These are phyloP conservation scores for Cytospora leucostoma DNA, from an alignment of 2,329 filamentous ascomycete genomes.

Conservation along the genomic window DNA sequence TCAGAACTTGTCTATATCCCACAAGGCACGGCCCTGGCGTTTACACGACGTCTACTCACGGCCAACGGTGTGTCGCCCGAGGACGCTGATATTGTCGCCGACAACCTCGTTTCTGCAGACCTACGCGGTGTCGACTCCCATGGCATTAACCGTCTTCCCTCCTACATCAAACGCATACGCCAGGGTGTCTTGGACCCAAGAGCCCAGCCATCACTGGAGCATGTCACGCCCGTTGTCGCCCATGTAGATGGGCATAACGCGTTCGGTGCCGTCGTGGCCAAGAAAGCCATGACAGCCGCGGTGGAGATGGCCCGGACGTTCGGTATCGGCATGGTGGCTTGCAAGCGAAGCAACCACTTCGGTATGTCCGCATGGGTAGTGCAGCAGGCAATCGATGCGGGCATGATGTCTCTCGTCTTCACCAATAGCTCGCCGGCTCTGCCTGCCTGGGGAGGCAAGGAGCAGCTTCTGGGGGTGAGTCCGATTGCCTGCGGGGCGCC, in stretches of 20 bases:
- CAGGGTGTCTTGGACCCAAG: slow-evolving; percentile 66
- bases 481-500: slow-evolving; percentile 78
- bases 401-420: slow-evolving; percentile 70
- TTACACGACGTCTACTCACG: slow-evolving; percentile 56
- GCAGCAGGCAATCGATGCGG: slow-evolving; percentile 71
- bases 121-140: slow-evolving; percentile 80
- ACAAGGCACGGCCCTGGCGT: slow-evolving; percentile 34
- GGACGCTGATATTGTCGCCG: slow-evolving; percentile 65
- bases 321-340: slow-evolving; percentile 74
- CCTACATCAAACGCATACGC: slow-evolving; percentile 73
- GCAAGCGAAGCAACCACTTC: slow-evolving; percentile 80
- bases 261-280: slow-evolving; percentile 74
- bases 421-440: slow-evolving; percentile 73
- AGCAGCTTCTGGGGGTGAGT: slow-evolving; percentile 71
- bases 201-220: slow-evolving; percentile 58
- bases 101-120: slow-evolving; percentile 71
- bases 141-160: slow-evolving; percentile 75
- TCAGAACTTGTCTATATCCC: slow-evolving; percentile 20
- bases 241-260: slow-evolving; percentile 66
- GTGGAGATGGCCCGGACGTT: slow-evolving; percentile 64
- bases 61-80: slow-evolving; percentile 60
- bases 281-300: slow-evolving; percentile 65
- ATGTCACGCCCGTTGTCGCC: slow-evolving; percentile 70
- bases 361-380: slow-evolving; percentile 83
- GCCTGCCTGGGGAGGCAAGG: slow-evolving; percentile 68